Conservation (phyloP, 2,329 filamentous ascomycete species). For the Penicillium sp. region DNA sequence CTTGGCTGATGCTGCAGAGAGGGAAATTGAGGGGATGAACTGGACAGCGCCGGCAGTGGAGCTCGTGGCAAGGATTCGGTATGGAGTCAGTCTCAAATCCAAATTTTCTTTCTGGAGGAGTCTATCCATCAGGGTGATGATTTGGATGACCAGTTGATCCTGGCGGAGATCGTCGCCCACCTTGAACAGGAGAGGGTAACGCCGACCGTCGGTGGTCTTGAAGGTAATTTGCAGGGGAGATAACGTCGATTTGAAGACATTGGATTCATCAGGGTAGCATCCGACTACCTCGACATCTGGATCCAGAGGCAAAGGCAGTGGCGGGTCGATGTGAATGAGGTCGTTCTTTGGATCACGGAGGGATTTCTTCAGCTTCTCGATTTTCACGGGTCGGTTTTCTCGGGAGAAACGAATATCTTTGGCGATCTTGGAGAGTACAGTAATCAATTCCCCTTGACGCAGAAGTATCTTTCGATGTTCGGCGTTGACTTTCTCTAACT, state of each 20-base stretch:
- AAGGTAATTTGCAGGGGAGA: constrained; percentile 89
- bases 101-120: constrained; percentile 93
- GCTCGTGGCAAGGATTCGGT: constrained; percentile 91
- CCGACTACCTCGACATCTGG: constrained; percentile 74
- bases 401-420: constrained; percentile 78
- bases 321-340: constrained; percentile 72
- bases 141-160: constrained; percentile 94
- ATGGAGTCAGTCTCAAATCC: constrained; percentile 89
- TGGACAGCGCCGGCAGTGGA: constrained; percentile 86
- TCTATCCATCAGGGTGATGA: constrained; percentile 96
- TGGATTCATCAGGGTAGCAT: constrained; percentile 74
- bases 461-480: constrained; percentile 71
- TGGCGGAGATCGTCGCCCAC: constrained; percentile 93
- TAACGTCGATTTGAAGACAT: constrained; percentile 92
- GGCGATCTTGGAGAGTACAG: constrained; percentile 80
- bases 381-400: constrained; percentile 72
- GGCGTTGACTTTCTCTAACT: constrained; percentile 68
- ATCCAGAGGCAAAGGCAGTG: constrained; percentile 81
- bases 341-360: constrained; percentile 88
- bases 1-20: constrained; percentile 77
- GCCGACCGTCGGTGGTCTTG: constrained; percentile 68
- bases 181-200: constrained; percentile 95
- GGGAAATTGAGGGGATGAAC: constrained; percentile 79
- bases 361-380: constrained; percentile 76
- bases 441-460: constrained; percentile 83